Evolutionary conservation across 1,284 basidiomycete genomes (phyloP).

Genomic region (Cryptococcus sp.): DNA sequence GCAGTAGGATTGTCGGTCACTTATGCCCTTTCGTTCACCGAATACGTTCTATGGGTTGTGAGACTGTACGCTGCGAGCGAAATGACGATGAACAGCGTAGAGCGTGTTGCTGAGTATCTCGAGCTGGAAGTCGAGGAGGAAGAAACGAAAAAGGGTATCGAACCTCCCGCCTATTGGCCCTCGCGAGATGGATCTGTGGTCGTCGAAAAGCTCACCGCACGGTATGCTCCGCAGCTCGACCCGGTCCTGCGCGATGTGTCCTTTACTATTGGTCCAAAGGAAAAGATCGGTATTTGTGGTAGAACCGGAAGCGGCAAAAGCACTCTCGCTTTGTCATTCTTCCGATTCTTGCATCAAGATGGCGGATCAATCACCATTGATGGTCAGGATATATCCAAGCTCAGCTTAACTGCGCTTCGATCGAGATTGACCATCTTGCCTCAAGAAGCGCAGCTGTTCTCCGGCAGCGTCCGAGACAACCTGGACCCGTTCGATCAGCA

Average conservation of each 20-base stretch:
- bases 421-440: conserved; percentile 58
- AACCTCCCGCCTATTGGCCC: conserved; percentile 59
- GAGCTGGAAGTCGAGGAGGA: conserved; percentile 56
- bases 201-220: conserved; percentile 54
- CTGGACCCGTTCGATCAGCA: conserved; percentile 57
- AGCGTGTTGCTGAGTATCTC: conserved; percentile 57
- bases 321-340: conserved; percentile 55
- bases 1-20: conserved; percentile 46
- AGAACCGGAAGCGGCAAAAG: conserved; percentile 55
- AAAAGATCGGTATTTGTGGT: conserved; percentile 60
- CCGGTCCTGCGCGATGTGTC: conserved; percentile 56
- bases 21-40: conserved; percentile 53
- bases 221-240: conserved; percentile 57
- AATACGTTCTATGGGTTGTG: conserved; percentile 56
- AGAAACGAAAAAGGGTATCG: conserved; percentile 44
- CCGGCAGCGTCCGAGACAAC: conserved; percentile 54
- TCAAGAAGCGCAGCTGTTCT: conserved; percentile 56
- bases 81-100: conserved; percentile 54
- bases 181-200: conserved; percentile 51
- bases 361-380: conserved; percentile 54
- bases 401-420: conserved; percentile 56
- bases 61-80: conserved; percentile 56
- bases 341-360: conserved; percentile 56
- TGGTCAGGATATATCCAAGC: conserved; percentile 55
- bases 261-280: conserved; percentile 55